Conservation (phyloP, 441 rosid genomes). For the Kokia cookei region DNA sequence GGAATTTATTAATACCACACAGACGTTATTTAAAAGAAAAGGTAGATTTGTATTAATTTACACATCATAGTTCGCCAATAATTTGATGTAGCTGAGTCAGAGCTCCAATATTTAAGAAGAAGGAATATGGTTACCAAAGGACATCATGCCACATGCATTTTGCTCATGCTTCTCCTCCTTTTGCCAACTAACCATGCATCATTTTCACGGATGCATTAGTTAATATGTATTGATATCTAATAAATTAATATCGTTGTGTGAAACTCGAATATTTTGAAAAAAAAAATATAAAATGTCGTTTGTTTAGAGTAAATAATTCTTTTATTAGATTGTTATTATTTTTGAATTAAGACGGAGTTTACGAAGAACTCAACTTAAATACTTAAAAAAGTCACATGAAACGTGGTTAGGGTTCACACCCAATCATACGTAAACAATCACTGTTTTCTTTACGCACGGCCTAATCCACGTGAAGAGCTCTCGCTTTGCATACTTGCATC, state of each 20-base stretch:
- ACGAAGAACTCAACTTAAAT: fast-evolving
- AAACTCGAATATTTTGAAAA: too few relatives aligned
- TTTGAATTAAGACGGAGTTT: too few relatives aligned
- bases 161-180: background rate
- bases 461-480: fast-evolving
- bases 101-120: background rate
- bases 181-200: background rate
- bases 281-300: too few relatives aligned
- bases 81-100: background rate
- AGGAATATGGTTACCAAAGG: background rate
- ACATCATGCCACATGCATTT: background rate
- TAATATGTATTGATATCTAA: too few relatives aligned
- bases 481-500: too few relatives aligned
- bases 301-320: too few relatives aligned
- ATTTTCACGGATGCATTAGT: background rate
- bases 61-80: background rate
- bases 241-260: too few relatives aligned
- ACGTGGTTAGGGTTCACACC: too few relatives aligned
- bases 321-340: too few relatives aligned
- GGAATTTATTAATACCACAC: background rate
- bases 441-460: fast-evolving
- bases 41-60: background rate
- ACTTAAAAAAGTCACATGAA: too few relatives aligned
- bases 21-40: background rate
- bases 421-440: too few relatives aligned